Evolutionary conservation across 257 asterid species (phyloP).

Genomic region (Nicotiana undulata): DNA sequence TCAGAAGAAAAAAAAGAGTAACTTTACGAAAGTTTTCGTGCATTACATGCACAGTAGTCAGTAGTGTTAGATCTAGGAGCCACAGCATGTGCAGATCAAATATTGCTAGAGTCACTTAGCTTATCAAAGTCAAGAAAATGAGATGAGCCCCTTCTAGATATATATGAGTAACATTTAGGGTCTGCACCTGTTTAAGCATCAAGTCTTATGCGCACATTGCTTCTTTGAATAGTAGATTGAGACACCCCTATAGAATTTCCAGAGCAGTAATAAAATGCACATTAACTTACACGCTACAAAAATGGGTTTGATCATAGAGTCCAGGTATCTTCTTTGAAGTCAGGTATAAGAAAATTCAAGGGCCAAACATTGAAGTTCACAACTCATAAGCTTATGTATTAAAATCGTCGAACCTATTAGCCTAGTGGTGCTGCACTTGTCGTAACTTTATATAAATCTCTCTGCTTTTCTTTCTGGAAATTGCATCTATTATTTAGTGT

Average conservation of each 20-base stretch:
- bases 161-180: not conserved
- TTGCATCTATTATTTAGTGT: not conserved
- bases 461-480: not conserved
- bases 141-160: not conserved
- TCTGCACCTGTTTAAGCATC: not conserved
- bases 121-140: not conserved
- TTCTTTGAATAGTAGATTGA: not conserved
- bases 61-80: not conserved
- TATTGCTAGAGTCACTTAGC: not conserved
- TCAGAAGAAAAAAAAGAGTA: not conserved
- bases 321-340: not conserved
- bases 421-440: not conserved
- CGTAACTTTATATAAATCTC: not conserved
- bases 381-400: not conserved
- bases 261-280: not conserved
- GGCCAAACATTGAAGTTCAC: not conserved
- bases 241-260: too few relatives aligned
- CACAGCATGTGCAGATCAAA: not conserved
- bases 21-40: not conserved
- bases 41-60: not conserved
- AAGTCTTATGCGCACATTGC: not conserved
- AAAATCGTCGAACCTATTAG: not conserved
- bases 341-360: not conserved
- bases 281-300: not conserved
- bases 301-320: not conserved